A percentile compares a stretch with the other conserved stretches of the same genome.
Evolutionary conservation across 345 rosid species (phyloP).

Genomic region (Hypericum androsaemum): DNA sequence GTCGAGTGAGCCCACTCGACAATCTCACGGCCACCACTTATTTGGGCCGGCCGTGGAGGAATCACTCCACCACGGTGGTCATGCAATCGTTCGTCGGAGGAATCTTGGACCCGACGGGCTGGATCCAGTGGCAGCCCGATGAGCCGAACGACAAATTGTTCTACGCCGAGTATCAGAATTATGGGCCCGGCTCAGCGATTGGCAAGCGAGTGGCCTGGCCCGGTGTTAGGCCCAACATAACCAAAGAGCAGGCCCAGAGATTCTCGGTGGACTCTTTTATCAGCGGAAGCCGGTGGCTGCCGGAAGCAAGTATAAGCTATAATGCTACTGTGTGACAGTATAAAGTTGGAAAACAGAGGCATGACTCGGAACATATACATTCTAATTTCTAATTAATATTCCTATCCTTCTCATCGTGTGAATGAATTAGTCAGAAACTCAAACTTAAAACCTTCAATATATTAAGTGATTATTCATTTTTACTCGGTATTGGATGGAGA

Average conservation of each 20-base stretch:
- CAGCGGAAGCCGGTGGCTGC: constrained; percentile 26
- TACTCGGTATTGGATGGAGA: too few relatives aligned
- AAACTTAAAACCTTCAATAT: too few relatives aligned
- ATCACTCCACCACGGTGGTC: constrained; percentile 56
- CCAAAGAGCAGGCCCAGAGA: constrained; percentile 11
- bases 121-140: constrained; percentile 62
- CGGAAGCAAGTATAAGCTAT: constrained; percentile 3
- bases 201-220: constrained; percentile 33
- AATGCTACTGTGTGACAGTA: not conserved
- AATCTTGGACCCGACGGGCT: constrained; percentile 39
- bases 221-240: constrained; percentile 22
- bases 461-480: too few relatives aligned
- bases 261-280: constrained; percentile 23
- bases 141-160: constrained; percentile 26
- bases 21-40: constrained; percentile 29
- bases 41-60: constrained; percentile 77
- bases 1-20: constrained; percentile 29
- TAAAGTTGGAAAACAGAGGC: too few relatives aligned
- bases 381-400: too few relatives aligned
- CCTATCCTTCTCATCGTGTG: too few relatives aligned
- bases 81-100: constrained; percentile 58
- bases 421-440: too few relatives aligned
- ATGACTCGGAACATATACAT: too few relatives aligned
- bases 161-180: constrained; percentile 41
- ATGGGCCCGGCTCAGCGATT: constrained; percentile 38